These are phyloP conservation scores for Fusarium caatingaense DNA, from an alignment of 2,329 filamentous ascomycete genomes.

Conservation along the genomic window DNA sequence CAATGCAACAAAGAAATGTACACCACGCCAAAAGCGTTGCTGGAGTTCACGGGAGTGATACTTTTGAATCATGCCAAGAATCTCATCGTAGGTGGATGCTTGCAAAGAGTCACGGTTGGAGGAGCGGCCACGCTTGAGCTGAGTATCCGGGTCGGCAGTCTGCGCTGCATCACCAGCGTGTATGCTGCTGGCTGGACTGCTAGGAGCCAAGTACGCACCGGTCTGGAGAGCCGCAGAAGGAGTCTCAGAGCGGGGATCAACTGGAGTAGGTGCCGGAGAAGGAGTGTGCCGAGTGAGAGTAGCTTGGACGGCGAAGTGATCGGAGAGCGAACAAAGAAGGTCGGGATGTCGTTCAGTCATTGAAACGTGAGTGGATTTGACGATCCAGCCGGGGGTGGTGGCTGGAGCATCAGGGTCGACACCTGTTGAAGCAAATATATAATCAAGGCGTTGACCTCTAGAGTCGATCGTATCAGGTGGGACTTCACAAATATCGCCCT, in stretches of 20 bases:
- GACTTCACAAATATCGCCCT: constrained; percentile 67
- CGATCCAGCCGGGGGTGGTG: constrained; percentile 67
- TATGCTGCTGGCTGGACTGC: constrained; percentile 41
- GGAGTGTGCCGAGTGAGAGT: constrained; percentile 69
- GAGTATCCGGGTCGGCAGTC: constrained; percentile 47
- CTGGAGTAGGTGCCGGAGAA: constrained; percentile 29
- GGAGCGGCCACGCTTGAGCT: constrained; percentile 47
- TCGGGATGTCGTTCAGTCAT: constrained; percentile 85
- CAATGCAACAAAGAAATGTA: constrained; percentile 78
- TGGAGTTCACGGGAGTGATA: constrained; percentile 78
- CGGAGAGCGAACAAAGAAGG: constrained; percentile 86
- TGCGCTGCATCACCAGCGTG: constrained; percentile 34
- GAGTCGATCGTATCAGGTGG: constrained; percentile 75
- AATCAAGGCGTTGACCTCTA: constrained; percentile 88
- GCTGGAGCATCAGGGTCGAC: constrained; percentile 49
- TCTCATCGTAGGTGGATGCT: constrained; percentile 55
- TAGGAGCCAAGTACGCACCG: constrained; percentile 43
- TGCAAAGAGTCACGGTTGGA: constrained; percentile 33
- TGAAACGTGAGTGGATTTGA: constrained; percentile 77
- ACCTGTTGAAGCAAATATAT: constrained; percentile 83
- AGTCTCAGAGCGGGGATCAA: constrained; percentile 31
- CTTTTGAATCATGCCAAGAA: constrained; percentile 74
- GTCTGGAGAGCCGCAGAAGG: constrained; percentile 43
- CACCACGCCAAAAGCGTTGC: constrained; percentile 77
- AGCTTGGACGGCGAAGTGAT: constrained; percentile 92